Evolutionary conservation across 345 rosid genomes (phyloP), one percentile per base, ranked within the genome.

Genomic region (Citrus glauca): DNA sequence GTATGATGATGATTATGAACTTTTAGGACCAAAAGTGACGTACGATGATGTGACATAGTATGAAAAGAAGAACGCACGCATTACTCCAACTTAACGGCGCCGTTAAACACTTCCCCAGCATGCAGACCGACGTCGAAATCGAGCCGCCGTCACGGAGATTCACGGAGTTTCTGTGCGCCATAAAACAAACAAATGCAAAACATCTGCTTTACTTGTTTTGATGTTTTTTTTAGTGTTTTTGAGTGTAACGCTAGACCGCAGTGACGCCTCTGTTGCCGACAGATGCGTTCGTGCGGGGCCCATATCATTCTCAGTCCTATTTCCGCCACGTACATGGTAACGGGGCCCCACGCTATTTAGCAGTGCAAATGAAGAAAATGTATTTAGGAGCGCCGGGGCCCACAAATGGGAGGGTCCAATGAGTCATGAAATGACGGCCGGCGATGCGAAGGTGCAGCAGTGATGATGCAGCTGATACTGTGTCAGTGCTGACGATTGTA

Each of bases 251-350:
- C 35, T 57, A 66, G 75, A 79, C 81, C 67, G 74, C 79, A 75
- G 83, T 77, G 83, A 81, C 81, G 70, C 77, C 74, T 57, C 85
- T 76, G 83, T 40, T 77, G 77, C 87, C 83, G 81, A 81, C 87
- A 82, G 82, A 80, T 80, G 80, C 82, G 45, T 53, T 75, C 27
- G 53, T 5, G 56, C 73, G 3, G 69, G 32, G 53, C 16, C 68
- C 68, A 17, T 4, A 6, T 5, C n/a, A 14, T 64, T 11, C 7
- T n/a, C 7, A 33, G 66, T 72, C 66, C 16, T 5, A 14, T 14
- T 7, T 19, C 30, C 22, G 30, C 64, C 77, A 77, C 55, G 59
- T 16, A 35, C 62, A 25, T 0, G 4, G 3, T 0, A 4, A 14
- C 7, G 53, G 53, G 71, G 33, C 19, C 60, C 35, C 10, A 9